Evolutionary conservation across 768 basidiomycete genomes (phyloP).

Genomic region (Cystoderma amianthinum): DNA sequence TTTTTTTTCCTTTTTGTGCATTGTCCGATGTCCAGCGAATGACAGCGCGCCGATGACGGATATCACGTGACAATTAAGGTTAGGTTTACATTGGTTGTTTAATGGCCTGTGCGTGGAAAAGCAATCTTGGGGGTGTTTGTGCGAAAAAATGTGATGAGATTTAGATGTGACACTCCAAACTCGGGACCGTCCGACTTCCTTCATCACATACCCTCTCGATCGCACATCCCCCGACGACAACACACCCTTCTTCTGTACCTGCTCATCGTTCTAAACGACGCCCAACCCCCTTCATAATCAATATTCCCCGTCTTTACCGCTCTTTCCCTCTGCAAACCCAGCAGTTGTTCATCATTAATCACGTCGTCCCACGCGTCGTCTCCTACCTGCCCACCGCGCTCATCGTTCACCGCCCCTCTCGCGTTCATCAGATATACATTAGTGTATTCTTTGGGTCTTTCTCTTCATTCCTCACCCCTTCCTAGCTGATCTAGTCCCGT

Average conservation of each 20-base stretch:
- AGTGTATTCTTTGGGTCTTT: background rate
- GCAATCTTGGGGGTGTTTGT: conserved; percentile 15
- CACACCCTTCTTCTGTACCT: conserved; percentile 11
- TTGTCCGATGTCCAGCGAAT: conserved; percentile 9
- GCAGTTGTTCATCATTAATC: conserved; percentile 10
- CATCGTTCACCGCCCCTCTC: conserved; percentile 4
- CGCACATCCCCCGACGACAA: conserved; percentile 26
- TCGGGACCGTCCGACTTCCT: conserved; percentile 41
- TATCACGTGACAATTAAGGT: conserved; percentile 29
- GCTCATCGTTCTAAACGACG: conserved; percentile 16
- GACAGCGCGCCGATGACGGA: conserved; percentile 10
- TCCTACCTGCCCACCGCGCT: conserved; percentile 8
- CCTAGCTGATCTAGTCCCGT: conserved; percentile 7
- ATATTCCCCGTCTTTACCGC: conserved; percentile 6
- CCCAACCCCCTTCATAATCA: conserved; percentile 8
- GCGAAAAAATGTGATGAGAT: conserved; percentile 31
- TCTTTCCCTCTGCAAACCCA: conserved; percentile 7
- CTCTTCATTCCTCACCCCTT: conserved; percentile 4
- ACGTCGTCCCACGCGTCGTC: conserved; percentile 17
- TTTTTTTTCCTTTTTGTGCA: conserved; percentile 1
- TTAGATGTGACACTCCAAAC: conserved; percentile 37
- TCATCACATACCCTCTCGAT: conserved; percentile 44
- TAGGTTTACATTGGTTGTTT: conserved; percentile 24
- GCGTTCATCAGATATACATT: background rate
- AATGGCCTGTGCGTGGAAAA: conserved; percentile 44